Evolutionary conservation across 345 rosid genomes (phyloP).

Genomic region (Cardamine occulta): DNA sequence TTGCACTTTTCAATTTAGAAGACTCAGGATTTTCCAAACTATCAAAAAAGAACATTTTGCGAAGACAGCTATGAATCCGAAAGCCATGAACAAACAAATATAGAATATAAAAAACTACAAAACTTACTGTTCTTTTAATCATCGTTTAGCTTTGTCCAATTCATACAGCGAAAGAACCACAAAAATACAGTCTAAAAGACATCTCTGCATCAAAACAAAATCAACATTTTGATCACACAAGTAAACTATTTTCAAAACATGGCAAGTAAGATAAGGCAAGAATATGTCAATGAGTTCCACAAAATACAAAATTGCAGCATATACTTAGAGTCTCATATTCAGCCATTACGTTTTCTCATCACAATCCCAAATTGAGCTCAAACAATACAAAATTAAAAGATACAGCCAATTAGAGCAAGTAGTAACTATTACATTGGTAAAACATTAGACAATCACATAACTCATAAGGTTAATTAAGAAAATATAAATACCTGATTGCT

Average conservation of each 20-base stretch:
- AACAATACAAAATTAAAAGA: background rate
- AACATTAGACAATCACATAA: background rate
- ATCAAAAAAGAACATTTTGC: conserved; percentile 3
- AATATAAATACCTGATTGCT: background rate
- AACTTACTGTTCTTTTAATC: no score
- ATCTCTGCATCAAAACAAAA: conserved; percentile 18
- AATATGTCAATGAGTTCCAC: no score
- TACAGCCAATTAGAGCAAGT: background rate
- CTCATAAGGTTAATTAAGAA: background rate
- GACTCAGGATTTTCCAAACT: background rate
- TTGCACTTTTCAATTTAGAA: conserved; percentile 20
- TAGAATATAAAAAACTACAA: no score
- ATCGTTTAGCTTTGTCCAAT: background rate
- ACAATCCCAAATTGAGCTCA: conserved; percentile 38
- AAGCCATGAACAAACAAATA: conserved; percentile 27
- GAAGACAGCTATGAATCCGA: conserved; percentile 10
- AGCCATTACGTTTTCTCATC: no score
- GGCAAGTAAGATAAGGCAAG: background rate
- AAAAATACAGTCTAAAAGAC: background rate
- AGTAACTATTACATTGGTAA: background rate
- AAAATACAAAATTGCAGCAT: no score
- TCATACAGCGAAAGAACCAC: background rate
- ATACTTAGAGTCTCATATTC: conserved; percentile 41
- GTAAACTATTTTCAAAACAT: conserved; percentile 21
- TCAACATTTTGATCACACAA: no score